Base-by-base conservation (phyloP, 192 early-diverging fungal genomes). In the Pilaira anomala region DNA sequence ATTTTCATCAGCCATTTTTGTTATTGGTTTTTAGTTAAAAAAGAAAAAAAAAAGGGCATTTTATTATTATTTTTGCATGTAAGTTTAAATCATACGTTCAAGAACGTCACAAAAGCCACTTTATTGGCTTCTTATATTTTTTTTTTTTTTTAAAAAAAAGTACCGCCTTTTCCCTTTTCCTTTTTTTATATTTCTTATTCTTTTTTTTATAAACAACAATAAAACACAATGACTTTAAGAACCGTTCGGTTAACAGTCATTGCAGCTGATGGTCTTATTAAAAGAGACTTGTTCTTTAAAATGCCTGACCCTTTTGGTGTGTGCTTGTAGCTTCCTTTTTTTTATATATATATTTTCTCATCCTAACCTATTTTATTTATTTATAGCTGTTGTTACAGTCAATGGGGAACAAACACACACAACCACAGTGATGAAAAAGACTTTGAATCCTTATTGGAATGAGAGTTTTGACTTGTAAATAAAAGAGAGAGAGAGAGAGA, bases 381-480 rank as follows among this genome's bases (percentile, higher is more conserved):
- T 93, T 76, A 96, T 91, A 30, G 89, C 94, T 48, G 92, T 94
- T 16, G 93, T 94, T 6, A 97, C 93, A 0, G 92, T 98, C 25
- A 91, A 98, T 75, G 92, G 94, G 9, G 93, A 94, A 63, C 96
- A 98, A 78, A 97, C 93, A 7, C 90, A 95, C 48, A 94, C 93
- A 18, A 96, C 96, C 5, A 82, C 88, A 30, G 88, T 88, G 16
- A 83, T 90, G 60, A 95, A 92, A 76, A 88, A 86, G 67, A 97
- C 92, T 12, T 76, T 97, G 48, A 94, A 93, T 63, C 96, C 96
- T 19, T 94, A 95, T 78, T 98, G 96, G 96, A 98, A 96, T 73
- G 91, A 97, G 75, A 85, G 76, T 46, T 64, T 68, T 49, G 49
- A 62, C 41, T 54, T 60, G 63, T 65, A 65, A 26, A 88, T 91